These are phyloP conservation scores for Brassica incana DNA, from an alignment of 345 rosid genomes.

Conservation along the genomic window DNA sequence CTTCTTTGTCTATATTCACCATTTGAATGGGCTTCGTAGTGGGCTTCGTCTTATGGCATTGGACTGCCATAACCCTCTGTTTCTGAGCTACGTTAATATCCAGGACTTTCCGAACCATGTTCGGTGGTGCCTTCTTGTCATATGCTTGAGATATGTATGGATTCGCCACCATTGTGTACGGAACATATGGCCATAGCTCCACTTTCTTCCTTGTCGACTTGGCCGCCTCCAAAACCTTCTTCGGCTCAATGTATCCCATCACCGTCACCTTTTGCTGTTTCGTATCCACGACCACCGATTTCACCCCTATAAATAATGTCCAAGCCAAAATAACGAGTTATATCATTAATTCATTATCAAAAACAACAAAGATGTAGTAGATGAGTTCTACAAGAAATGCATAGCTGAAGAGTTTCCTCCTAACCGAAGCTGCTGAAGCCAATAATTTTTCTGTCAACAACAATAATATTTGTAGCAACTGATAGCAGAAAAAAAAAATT, in stretches of 20 bases:
- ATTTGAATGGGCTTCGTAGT: too few species aligned
- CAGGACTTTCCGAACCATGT: conserved; percentile 64
- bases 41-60: too few species aligned
- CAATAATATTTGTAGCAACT: too few species aligned
- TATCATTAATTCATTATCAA: not conserved
- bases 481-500: too few species aligned
- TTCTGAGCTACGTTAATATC: too few species aligned
- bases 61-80: too few species aligned
- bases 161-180: conserved; percentile 60
- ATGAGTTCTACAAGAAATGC: not conserved
- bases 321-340: not conserved
- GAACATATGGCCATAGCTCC: conserved; percentile 94
- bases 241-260: conserved; percentile 60
- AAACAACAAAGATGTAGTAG: not conserved
- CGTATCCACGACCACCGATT: conserved; percentile 73
- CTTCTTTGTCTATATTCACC: too few species aligned
- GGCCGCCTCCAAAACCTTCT: conserved; percentile 71
- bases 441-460: too few species aligned
- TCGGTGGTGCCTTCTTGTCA: conserved; percentile 91
- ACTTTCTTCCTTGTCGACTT: conserved; percentile 83
- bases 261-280: conserved; percentile 83
- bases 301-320: conserved; percentile 49
- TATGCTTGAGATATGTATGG: conserved; percentile 83
- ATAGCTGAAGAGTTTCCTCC: not conserved
- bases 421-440: too few species aligned